Percentiles rank a stretch among this genome's conserved stretches.
phyloP scores from a whole-genome alignment of 78 protist species.

The Paulinella micropora region DNA sequence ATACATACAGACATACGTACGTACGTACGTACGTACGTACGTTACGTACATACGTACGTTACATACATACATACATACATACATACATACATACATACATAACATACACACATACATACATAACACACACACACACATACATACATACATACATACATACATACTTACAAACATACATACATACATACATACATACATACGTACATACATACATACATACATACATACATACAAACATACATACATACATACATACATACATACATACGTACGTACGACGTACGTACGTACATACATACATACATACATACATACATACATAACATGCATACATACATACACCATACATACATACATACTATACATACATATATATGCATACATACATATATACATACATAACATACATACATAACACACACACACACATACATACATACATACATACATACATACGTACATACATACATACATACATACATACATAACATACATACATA shows the following conservation, averaged over 20 bases:
- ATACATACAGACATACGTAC: neutral
- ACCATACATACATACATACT: neutral
- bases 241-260: neutral
- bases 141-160: neutral
- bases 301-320: neutral
- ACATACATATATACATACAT: too few species aligned
- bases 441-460: neutral
- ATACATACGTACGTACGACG: neutral
- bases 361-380: neutral
- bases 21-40: neutral
- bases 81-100: neutral
- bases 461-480: neutral
- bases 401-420: too few species aligned
- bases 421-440: neutral
- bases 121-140: neutral
- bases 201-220: neutral
- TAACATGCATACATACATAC: neutral
- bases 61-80: neutral
- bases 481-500: neutral
- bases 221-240: neutral
- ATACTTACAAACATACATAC: neutral
- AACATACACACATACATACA: neutral
- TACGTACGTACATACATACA: neutral
- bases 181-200: neutral
- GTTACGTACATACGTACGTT: neutral